Evolutionary conservation across 2,329 filamentous ascomycete species (phyloP).

Genomic region (Allantophomopsis cytisporea): DNA sequence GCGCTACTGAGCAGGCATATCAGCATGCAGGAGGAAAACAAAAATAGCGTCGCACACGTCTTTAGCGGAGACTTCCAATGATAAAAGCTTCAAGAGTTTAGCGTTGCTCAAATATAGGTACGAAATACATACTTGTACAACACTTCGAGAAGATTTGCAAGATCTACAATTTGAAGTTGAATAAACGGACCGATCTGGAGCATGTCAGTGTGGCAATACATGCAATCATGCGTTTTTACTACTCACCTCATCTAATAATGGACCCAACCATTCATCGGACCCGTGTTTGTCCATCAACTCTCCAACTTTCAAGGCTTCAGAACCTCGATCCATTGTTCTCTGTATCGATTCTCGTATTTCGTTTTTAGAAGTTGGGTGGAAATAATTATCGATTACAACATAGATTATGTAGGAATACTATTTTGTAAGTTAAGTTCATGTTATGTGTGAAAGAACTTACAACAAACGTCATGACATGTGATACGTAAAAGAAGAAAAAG

Average conservation of each 20-base stretch:
- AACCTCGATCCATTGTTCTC: constrained; percentile 16
- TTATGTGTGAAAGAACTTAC: constrained; percentile 5
- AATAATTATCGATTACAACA: constrained; percentile 7
- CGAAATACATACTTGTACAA: constrained; percentile 12
- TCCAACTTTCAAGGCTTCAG: constrained; percentile 17
- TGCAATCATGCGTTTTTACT: constrained; percentile 6
- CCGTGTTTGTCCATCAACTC: constrained; percentile 23
- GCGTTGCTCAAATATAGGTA: neutral
- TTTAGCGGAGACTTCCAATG: constrained; percentile 19
- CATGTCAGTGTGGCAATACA: constrained; percentile 4
- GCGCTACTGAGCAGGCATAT: constrained; percentile 12
- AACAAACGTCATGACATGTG: constrained; percentile 10
- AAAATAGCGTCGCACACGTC: constrained; percentile 12
- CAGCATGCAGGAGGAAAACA: constrained; percentile 12
- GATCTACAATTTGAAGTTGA: constrained; percentile 20
- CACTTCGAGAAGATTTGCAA: constrained; percentile 20
- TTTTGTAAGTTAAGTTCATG: neutral
- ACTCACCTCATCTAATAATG: constrained; percentile 6
- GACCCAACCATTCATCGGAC: constrained; percentile 18
- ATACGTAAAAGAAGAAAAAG: constrained; percentile 9
- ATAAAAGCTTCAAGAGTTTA: constrained; percentile 14
- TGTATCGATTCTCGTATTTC: constrained; percentile 12
- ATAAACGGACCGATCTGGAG: constrained; percentile 17
- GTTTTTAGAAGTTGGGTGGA: constrained; percentile 5
- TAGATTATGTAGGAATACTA: constrained; percentile 10